Percentiles rank a stretch among this genome's conserved stretches.
Conservation (phyloP, 192 early-diverging fungal species). For the Podila minutissima region DNA sequence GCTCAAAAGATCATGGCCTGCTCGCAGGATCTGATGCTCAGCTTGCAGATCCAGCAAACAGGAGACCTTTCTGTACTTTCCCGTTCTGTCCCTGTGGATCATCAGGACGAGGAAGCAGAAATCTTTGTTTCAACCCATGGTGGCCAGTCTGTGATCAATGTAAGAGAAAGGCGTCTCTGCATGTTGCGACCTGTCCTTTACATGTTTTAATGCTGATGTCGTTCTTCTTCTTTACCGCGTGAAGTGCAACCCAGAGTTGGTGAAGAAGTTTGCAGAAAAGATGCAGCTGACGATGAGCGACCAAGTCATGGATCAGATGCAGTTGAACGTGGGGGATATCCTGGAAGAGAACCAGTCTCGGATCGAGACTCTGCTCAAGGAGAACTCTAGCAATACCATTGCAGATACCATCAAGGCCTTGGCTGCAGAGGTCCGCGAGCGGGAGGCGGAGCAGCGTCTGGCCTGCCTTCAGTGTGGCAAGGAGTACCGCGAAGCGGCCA, state of each 20-base stretch:
- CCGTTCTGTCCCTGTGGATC: constrained; percentile 44
- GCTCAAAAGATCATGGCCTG: constrained; percentile 47
- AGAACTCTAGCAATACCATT: constrained; percentile 39
- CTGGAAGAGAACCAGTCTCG: constrained; percentile 44
- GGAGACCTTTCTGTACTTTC: constrained; percentile 55
- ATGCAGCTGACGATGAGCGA: constrained; percentile 45
- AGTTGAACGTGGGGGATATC: constrained; percentile 41
- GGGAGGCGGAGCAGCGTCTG: constrained; percentile 44
- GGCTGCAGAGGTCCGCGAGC: constrained; percentile 28
- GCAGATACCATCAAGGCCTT: constrained; percentile 50
- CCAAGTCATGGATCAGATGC: constrained; percentile 53
- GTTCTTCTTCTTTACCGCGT: background rate
- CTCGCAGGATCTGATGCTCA: constrained; percentile 63
- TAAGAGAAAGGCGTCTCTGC: constrained; percentile 1
- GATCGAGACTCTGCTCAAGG: constrained; percentile 27
- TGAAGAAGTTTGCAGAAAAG: constrained; percentile 50
- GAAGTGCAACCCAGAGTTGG: constrained; percentile 45
- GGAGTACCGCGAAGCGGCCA: constrained; percentile 44
- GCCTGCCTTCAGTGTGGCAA: constrained; percentile 51
- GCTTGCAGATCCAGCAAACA: constrained; percentile 64
- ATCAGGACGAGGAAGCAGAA: constrained; percentile 56
- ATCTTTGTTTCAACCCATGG: constrained; percentile 52
- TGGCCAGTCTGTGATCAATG: constrained; percentile 49
- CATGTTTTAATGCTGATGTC: background rate
- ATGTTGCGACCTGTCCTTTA: no score